Conservation (phyloP, 2,329 filamentous ascomycete genomes). For the Neophaeococcomyces aloes region DNA sequence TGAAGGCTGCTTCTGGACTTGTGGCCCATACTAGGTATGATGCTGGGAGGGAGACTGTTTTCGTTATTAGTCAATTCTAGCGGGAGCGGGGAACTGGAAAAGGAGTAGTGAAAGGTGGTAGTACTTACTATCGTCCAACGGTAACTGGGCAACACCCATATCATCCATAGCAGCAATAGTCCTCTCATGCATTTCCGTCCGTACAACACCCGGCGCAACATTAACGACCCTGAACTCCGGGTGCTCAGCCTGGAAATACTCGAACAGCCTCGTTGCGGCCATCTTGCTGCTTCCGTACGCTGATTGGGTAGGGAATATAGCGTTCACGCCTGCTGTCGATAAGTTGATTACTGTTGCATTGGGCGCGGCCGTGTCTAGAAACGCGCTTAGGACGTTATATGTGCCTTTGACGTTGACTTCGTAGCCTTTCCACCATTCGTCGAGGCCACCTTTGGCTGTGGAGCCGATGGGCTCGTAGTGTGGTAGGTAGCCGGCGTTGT, state of each 20-base stretch:
- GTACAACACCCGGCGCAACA: constrained; percentile 33
- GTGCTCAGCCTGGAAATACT: constrained; percentile 33
- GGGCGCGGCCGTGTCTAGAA: constrained; percentile 2
- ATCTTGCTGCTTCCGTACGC: constrained; percentile 35
- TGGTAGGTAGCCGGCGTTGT: constrained; percentile 19
- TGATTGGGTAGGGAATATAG: not conserved
- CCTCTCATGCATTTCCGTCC: constrained; percentile 6
- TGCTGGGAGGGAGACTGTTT: constrained; percentile 17
- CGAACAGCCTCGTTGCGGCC: constrained; percentile 31
- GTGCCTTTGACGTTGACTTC: constrained; percentile 16
- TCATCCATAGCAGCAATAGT: not conserved
- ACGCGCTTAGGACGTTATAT: constrained; percentile 8
- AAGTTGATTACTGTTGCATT: constrained; percentile 7
- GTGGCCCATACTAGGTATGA: constrained; percentile 30
- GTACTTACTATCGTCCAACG: constrained; percentile 9
- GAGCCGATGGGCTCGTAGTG: constrained; percentile 8
- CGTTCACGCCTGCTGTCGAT: constrained; percentile 1
- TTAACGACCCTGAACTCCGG: constrained; percentile 30
- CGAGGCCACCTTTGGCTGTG: constrained; percentile 6
- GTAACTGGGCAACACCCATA: not conserved
- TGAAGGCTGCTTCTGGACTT: constrained; percentile 30
- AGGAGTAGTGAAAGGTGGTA: not conserved
- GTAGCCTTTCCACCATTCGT: constrained; percentile 22
- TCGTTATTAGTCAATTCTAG: not conserved
- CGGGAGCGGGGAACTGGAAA: not conserved